Evolutionary conservation across 257 asterid species (phyloP).

Genomic region (Jasminum sambac): DNA sequence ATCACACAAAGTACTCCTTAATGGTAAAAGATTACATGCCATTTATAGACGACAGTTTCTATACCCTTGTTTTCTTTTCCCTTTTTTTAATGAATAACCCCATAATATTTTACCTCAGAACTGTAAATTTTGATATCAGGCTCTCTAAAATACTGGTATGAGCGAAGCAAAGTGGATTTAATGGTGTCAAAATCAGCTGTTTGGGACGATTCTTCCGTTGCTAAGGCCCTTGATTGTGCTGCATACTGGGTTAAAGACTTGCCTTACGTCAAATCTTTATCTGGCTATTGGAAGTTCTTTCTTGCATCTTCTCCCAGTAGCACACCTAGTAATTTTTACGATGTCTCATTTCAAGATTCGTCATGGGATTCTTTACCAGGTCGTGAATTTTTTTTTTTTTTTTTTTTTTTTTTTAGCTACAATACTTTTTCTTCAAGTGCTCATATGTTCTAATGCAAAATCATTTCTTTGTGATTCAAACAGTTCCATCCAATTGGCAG

Average conservation of each 20-base stretch:
- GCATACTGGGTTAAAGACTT: conserved; percentile 78
- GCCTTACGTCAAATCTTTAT: conserved; percentile 80
- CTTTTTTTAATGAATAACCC: conserved; percentile 4
- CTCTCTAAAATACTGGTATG: conserved; percentile 84
- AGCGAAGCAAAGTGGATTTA: conserved; percentile 73
- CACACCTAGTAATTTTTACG: conserved; percentile 61
- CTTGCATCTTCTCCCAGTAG: conserved; percentile 60
- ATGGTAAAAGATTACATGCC: not conserved
- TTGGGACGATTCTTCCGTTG: conserved; percentile 89
- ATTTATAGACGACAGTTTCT: not conserved
- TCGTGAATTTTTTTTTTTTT: no score
- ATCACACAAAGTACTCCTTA: not conserved
- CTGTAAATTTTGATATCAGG: conserved; percentile 43
- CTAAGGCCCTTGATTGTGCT: conserved; percentile 81
- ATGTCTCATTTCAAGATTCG: conserved; percentile 68
- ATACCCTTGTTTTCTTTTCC: conserved; percentile 5
- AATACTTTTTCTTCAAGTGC: not conserved
- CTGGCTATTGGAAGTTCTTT: conserved; percentile 81
- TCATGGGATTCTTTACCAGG: conserved; percentile 87
- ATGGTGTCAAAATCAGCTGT: conserved; percentile 64
- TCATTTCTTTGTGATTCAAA: conserved; percentile 31
- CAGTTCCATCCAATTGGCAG: conserved; percentile 99
- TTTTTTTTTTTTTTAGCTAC: conserved; percentile 7
- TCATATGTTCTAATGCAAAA: conserved; percentile 28
- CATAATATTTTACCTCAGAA: conserved; percentile 2